Base-by-base conservation (phyloP, 768 basidiomycete genomes). In the Suillus decipiens region DNA sequence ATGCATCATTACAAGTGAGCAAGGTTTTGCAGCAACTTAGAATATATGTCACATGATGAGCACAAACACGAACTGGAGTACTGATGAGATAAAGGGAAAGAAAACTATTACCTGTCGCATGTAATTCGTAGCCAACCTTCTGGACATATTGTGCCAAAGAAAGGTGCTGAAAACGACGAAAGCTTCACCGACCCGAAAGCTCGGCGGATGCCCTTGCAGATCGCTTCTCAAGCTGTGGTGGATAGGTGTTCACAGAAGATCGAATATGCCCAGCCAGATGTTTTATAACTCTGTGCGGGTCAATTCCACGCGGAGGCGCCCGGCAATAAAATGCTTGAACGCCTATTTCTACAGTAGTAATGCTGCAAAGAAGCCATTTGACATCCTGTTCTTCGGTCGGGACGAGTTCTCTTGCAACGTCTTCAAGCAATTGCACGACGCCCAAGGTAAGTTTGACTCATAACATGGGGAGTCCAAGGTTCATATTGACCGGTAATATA, bases 371-470 rank as follows among this genome's bases (percentile, higher is more conserved):
- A 41, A 77, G 24, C 78, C 79, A 5, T 89, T 93, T 72, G 83
- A 86, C n/a, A 84, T 97, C 47, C 81, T 97, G 7, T 96, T 93
- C 74, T 85, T 93, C 71, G 95, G 95, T 58, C 89, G 93, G 19
- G 95, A 96, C 72, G 85, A 88, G 69, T 96, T 96, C 74, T 96
- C 95, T 2, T 90, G 89, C 70, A 75, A 78, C 8, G 86, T 93
- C 3, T 81, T 97, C 56, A 75, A 83, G 59, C 80, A 88, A 61
- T 74, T 96, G 1, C 77, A 89, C 61, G 69, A 76, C 17, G 89
- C 90, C 6, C 72, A 72, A 75, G 93, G 94, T 90, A 61, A 67
- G 78, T 68, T 5, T 51, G 3, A 19, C 68, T 70, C 61, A 33
- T 65, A 17, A 43, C 19, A 6, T 33, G 15, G 8, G n/a, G 12